Evolutionary conservation across 2,329 filamentous ascomycete genomes (phyloP).

Genomic region (Sphaceloma murrayae): DNA sequence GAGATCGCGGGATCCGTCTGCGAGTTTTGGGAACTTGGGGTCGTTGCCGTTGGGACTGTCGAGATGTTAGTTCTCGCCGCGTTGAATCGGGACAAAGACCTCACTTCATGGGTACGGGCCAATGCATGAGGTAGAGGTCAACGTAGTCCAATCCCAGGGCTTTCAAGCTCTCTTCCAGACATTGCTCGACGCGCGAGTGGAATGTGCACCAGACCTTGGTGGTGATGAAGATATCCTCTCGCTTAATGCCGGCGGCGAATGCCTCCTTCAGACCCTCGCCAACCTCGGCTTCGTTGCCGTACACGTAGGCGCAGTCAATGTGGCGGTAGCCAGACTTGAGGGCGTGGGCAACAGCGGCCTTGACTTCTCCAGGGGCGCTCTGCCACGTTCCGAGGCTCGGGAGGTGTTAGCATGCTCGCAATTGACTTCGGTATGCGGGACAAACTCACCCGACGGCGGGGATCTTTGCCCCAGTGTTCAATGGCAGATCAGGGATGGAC

Average conservation of each 20-base stretch:
- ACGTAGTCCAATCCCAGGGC: slow-evolving; percentile 69
- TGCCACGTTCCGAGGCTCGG: slow-evolving; percentile 32
- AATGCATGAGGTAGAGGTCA: slow-evolving; percentile 75
- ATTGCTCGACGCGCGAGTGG: slow-evolving; percentile 58
- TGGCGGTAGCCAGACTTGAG: slow-evolving; percentile 42
- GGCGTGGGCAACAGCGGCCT: slow-evolving; percentile 39
- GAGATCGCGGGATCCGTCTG: slow-evolving; percentile 66
- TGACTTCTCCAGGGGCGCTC: slow-evolving; percentile 36
- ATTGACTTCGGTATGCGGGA: slow-evolving; percentile 1
- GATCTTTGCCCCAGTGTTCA: slow-evolving; percentile 33
- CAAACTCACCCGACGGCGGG: slow-evolving; percentile 27
- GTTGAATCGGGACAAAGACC: too few species aligned
- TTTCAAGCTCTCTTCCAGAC: slow-evolving; percentile 63
- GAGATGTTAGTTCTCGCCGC: background rate
- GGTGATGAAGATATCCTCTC: slow-evolving; percentile 72
- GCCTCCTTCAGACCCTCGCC: slow-evolving; percentile 67
- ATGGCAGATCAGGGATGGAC: slow-evolving; percentile 26
- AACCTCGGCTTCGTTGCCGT: slow-evolving; percentile 75
- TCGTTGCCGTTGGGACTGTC: slow-evolving; percentile 65
- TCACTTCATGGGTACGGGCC: slow-evolving; percentile 69
- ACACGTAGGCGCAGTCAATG: slow-evolving; percentile 66
- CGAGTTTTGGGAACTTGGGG: slow-evolving; percentile 62
- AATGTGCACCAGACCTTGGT: slow-evolving; percentile 82
- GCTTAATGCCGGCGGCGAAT: slow-evolving; percentile 56
- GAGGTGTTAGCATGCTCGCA: slow-evolving; percentile 7